These are phyloP conservation scores for Podaxis carcinomalis DNA, from an alignment of 768 basidiomycete species.

Conservation along the genomic window DNA sequence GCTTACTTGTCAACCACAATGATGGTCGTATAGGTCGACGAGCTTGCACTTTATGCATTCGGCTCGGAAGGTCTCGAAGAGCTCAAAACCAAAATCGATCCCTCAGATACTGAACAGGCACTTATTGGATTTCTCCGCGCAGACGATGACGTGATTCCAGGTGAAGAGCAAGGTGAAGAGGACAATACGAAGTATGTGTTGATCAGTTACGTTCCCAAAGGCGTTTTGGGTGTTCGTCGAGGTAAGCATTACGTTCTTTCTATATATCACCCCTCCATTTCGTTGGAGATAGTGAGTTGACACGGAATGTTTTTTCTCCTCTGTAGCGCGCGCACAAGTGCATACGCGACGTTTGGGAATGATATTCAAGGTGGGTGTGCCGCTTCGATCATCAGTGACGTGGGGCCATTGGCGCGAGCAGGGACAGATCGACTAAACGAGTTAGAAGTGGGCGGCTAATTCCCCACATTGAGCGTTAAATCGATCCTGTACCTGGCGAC, in stretches of 20 bases:
- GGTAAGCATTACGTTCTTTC: conserved; percentile 15
- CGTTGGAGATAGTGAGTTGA: background rate
- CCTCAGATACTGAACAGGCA: conserved; percentile 29
- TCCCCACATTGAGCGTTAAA: too few species aligned
- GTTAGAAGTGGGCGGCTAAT: background rate
- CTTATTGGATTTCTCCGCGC: conserved; percentile 42
- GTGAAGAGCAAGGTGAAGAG: background rate
- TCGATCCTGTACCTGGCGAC: background rate
- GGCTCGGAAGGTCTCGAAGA: conserved; percentile 40
- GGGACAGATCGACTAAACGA: too few species aligned
- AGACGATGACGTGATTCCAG: background rate
- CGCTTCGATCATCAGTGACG: background rate
- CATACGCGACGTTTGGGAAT: conserved; percentile 43
- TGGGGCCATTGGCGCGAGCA: too few species aligned
- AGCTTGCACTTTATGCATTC: conserved; percentile 34
- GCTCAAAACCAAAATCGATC: conserved; percentile 36
- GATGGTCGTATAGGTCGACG: conserved; percentile 26
- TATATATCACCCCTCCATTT: background rate
- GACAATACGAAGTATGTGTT: background rate
- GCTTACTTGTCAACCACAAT: background rate
- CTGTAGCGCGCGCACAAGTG: conserved; percentile 40
- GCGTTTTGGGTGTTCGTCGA: conserved; percentile 17
- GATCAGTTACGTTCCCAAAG: background rate
- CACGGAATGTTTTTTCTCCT: conserved; percentile 3
- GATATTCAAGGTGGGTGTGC: conserved; percentile 36